Evolutionary conservation across 2,329 filamentous ascomycete genomes (phyloP).

Genomic region (Zalaria sp.): DNA sequence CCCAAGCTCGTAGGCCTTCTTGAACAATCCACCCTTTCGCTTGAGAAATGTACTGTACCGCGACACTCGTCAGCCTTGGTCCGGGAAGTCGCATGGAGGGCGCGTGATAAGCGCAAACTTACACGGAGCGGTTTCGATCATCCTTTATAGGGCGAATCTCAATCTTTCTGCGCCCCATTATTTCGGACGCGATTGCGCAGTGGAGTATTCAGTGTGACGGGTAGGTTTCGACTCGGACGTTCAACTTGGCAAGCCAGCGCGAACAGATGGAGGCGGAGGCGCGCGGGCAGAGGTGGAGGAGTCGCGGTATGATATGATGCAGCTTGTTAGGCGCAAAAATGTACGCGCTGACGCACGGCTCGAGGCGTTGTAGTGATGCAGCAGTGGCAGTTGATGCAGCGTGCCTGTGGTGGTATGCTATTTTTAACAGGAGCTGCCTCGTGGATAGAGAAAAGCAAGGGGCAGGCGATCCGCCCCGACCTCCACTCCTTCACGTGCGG

Average conservation of each 20-base stretch:
- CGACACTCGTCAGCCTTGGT: not conserved
- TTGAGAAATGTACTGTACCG: conserved; percentile 81
- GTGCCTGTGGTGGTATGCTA: not conserved
- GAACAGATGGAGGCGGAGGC: too few relatives aligned
- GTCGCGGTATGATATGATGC: too few relatives aligned
- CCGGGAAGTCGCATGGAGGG: not conserved
- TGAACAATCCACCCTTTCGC: conserved; percentile 96
- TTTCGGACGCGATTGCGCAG: conserved; percentile 10
- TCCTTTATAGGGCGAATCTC: conserved; percentile 99
- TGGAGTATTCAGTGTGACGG: not conserved
- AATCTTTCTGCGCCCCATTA: conserved; percentile 96
- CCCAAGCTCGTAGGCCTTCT: conserved; percentile 97
- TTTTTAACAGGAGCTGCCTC: not conserved
- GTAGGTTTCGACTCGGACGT: too few relatives aligned
- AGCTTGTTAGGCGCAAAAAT: not conserved
- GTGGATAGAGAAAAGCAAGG: not conserved
- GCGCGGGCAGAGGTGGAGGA: too few relatives aligned
- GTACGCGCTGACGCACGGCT: not conserved
- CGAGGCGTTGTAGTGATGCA: not conserved
- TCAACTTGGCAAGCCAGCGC: too few relatives aligned
- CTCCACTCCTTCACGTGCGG: not conserved
- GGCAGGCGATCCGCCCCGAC: not conserved
- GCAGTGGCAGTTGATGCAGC: not conserved
- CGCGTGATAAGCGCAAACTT: conserved; percentile 19
- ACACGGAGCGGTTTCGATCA: conserved; percentile 95